Conservation (phyloP, 305 asterid genomes). For the Fraxinus dipetala region DNA sequence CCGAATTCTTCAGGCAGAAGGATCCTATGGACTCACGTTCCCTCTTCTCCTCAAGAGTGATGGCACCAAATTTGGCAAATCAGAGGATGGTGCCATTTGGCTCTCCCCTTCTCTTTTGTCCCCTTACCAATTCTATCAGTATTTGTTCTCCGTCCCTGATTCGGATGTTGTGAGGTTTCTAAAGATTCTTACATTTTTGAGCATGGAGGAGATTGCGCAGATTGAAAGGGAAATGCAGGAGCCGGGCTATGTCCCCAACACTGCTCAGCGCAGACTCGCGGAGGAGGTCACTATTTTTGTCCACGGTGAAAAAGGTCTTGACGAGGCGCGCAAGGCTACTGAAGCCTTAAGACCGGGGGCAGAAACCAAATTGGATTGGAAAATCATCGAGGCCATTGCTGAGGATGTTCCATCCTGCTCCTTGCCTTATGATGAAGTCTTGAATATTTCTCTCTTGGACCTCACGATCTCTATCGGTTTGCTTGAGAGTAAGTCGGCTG, state of each 20-base stretch:
- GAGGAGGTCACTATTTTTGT: constrained; percentile 89
- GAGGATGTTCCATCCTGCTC: constrained; percentile 74
- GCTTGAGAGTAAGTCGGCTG: constrained; percentile 82
- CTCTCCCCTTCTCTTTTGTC: constrained; percentile 62
- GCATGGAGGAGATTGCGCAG: constrained; percentile 58
- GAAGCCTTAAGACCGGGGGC: constrained; percentile 84
- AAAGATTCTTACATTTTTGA: constrained; percentile 66
- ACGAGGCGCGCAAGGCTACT: constrained; percentile 77
- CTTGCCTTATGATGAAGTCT: constrained; percentile 47
- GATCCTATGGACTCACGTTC: constrained; percentile 66
- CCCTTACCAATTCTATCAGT: constrained; percentile 76
- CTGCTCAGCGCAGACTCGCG: constrained; percentile 81
- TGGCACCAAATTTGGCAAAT: constrained; percentile 89
- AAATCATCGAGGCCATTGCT: constrained; percentile 69
- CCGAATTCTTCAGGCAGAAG: constrained; percentile 50
- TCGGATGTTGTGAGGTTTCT: constrained; percentile 69
- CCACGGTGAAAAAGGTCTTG: constrained; percentile 76
- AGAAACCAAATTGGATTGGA: constrained; percentile 58
- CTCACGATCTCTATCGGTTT: constrained; percentile 64
- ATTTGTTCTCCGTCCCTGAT: constrained; percentile 68
- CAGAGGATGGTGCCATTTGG: constrained; percentile 92
- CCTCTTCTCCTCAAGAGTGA: constrained; percentile 90
- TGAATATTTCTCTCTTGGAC: constrained; percentile 57
- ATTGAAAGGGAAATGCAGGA: constrained; percentile 54
- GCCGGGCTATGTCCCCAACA: constrained; percentile 59